Conservation (phyloP, 1,139 yeast genomes). For the Debaryomycetaceae sp. region DNA sequence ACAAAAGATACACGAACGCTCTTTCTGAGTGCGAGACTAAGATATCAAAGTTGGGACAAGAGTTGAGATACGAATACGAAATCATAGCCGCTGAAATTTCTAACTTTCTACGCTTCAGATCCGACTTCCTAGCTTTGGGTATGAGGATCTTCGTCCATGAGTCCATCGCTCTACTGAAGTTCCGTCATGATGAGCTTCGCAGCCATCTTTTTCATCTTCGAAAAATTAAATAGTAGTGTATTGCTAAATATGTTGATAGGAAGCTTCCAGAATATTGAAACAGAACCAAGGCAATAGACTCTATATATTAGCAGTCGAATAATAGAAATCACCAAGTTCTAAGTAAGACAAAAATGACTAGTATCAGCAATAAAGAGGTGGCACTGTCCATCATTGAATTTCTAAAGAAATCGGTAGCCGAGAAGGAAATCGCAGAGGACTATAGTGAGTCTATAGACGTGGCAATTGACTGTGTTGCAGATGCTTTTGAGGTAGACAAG, state of each 20-base stretch:
- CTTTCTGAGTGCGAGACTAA: slow-evolving; percentile 34
- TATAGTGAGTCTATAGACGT: slow-evolving; percentile 91
- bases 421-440: slow-evolving; percentile 71
- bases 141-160: slow-evolving; percentile 27
- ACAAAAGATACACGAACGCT: slow-evolving; percentile 25
- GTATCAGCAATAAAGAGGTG: slow-evolving; percentile 55
- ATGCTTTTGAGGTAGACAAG: slow-evolving; percentile 71
- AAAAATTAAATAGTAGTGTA: slow-evolving; percentile 3
- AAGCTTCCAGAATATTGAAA: slow-evolving; percentile 6
- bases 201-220: neutral
- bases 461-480: slow-evolving; percentile 89
- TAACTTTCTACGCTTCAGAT: slow-evolving; percentile 50
- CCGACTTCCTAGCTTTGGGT: slow-evolving; percentile 35
- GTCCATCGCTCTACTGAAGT: slow-evolving; percentile 7
- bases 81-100: slow-evolving; percentile 60
- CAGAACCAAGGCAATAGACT: neutral
- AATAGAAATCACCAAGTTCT: neutral
- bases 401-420: slow-evolving; percentile 55
- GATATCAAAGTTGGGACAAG: slow-evolving; percentile 31
- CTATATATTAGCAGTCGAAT: neutral
- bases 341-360: slow-evolving; percentile 10
- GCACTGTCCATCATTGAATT: slow-evolving; percentile 76
- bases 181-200: slow-evolving; percentile 6
- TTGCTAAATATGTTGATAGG: slow-evolving; percentile 5
- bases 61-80: slow-evolving; percentile 52